A percentile compares a stretch with the other conserved stretches of the same genome.
These are phyloP conservation scores for Fragaria ananassa DNA, from an alignment of 306 rosid species.

Conservation along the genomic window DNA sequence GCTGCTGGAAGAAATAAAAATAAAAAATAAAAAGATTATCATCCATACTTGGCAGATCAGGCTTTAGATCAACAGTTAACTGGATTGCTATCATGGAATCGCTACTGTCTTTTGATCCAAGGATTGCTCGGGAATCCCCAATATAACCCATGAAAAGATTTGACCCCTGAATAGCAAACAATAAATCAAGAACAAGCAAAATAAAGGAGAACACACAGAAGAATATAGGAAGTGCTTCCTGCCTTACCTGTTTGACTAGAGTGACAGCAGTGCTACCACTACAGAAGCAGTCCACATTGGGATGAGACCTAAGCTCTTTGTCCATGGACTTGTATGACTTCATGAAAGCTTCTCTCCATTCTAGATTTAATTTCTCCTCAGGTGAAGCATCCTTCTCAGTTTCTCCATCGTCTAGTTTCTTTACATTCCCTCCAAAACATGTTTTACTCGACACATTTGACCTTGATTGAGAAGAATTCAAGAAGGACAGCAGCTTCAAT, in stretches of 20 bases:
- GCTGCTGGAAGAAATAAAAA: neutral
- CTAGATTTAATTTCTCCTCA: conserved; percentile 51
- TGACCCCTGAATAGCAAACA: conserved; percentile 56
- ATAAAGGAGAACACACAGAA: conserved; percentile 11
- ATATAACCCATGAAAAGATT: conserved; percentile 78
- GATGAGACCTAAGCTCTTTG: conserved; percentile 87
- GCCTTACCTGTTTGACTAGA: conserved; percentile 75
- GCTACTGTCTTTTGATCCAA: conserved; percentile 70
- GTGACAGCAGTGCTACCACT: conserved; percentile 96
- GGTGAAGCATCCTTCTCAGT: conserved; percentile 53
- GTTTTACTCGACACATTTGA: conserved; percentile 45
- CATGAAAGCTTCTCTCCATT: conserved; percentile 87
- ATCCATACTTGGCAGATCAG: conserved; percentile 84
- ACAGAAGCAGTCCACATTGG: conserved; percentile 88
- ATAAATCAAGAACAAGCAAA: conserved; percentile 26
- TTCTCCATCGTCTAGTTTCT: conserved; percentile 47
- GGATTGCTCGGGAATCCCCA: conserved; percentile 94
- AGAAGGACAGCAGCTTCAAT: conserved; percentile 59
- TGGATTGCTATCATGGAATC: conserved; percentile 72
- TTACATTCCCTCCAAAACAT: conserved; percentile 49
- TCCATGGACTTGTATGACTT: conserved; percentile 91
- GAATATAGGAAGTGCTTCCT: conserved; percentile 8
- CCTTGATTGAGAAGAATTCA: conserved; percentile 60
- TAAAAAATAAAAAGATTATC: neutral
- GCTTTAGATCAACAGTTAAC: conserved; percentile 87